phyloP scores from a whole-genome alignment of 2,329 filamentous ascomycete species.

The Stagonosporopsis tanaceti region DNA sequence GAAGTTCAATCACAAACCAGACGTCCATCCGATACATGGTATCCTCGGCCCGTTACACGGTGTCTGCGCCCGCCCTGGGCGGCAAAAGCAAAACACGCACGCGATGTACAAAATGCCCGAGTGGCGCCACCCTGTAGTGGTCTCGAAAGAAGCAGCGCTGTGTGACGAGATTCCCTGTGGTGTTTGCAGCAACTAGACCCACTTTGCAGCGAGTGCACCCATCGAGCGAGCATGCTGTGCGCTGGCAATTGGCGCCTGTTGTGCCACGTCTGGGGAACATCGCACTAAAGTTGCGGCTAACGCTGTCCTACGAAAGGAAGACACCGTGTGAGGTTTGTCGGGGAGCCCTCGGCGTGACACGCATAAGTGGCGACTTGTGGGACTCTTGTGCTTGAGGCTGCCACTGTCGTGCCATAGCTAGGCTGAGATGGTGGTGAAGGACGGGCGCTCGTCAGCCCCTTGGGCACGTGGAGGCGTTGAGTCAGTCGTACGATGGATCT shows the following conservation, averaged over 20 bases:
- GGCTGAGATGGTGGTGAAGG: slow-evolving; percentile 3
- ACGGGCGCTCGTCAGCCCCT: background rate
- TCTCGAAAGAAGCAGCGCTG: slow-evolving; percentile 8
- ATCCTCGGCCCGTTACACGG: slow-evolving; percentile 5
- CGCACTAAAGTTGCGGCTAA: slow-evolving; percentile 24
- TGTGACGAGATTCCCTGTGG: slow-evolving; percentile 11
- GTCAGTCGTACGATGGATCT: slow-evolving; percentile 1
- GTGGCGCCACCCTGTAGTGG: slow-evolving; percentile 1
- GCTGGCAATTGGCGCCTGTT: slow-evolving; percentile 36
- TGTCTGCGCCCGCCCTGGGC: background rate
- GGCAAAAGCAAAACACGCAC: slow-evolving; percentile 10
- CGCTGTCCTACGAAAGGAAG: slow-evolving; percentile 16
- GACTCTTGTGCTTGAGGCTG: slow-evolving; percentile 6
- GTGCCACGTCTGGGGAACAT: slow-evolving; percentile 39
- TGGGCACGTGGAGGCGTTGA: slow-evolving; percentile 17
- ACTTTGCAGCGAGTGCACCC: slow-evolving; percentile 17
- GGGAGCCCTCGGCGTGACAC: slow-evolving; percentile 24
- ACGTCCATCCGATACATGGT: background rate
- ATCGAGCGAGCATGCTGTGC: slow-evolving; percentile 26
- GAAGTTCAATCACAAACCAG: slow-evolving; percentile 1
- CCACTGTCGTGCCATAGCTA: slow-evolving; percentile 2
- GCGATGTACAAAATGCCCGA: slow-evolving; percentile 12
- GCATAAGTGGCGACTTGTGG: slow-evolving; percentile 20
- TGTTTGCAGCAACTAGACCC: slow-evolving; percentile 21
- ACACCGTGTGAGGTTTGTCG: slow-evolving; percentile 31